A percentile compares a stretch with the other conserved stretches of the same genome.
phyloP scores from a whole-genome alignment of 2,329 filamentous ascomycete genomes.

The Emericellopsis atlantica region DNA sequence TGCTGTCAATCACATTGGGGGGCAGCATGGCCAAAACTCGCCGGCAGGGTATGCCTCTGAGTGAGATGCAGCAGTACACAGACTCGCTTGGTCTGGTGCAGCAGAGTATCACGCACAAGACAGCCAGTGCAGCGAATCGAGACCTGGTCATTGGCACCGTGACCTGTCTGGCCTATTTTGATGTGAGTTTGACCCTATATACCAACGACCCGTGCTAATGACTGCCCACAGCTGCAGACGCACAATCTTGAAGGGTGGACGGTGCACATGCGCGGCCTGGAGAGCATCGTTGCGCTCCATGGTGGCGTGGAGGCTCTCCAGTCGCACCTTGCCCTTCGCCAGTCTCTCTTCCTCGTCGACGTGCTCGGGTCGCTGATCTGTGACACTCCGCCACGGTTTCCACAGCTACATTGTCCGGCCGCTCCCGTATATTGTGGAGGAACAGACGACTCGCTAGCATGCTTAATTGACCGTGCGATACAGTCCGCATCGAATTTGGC shows the following conservation, averaged over 20 bases:
- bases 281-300: conserved; percentile 4
- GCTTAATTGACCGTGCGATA: neutral
- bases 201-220: neutral
- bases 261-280: conserved; percentile 8
- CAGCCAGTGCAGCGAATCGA: neutral
- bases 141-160: conserved; percentile 7
- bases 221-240: conserved; percentile 3
- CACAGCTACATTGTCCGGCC: neutral
- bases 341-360: conserved; percentile 8
- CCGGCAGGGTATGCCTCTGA: neutral
- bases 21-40: neutral
- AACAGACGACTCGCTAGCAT: neutral
- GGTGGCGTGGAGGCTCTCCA: conserved; percentile 6
- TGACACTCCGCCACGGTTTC: conserved; percentile 6
- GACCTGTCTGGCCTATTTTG: conserved; percentile 8
- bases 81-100: conserved; percentile 6
- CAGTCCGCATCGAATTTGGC: neutral
- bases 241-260: conserved; percentile 6
- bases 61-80: conserved; percentile 8
- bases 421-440: neutral
- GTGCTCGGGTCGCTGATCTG: conserved; percentile 7
- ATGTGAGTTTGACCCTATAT: conserved; percentile 2
- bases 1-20: conserved; percentile 7
- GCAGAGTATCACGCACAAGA: neutral
- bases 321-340: conserved; percentile 3